Evolutionary conservation across 2,329 filamentous ascomycete genomes (phyloP).

Genomic region (Colletotrichum theobromicola): DNA sequence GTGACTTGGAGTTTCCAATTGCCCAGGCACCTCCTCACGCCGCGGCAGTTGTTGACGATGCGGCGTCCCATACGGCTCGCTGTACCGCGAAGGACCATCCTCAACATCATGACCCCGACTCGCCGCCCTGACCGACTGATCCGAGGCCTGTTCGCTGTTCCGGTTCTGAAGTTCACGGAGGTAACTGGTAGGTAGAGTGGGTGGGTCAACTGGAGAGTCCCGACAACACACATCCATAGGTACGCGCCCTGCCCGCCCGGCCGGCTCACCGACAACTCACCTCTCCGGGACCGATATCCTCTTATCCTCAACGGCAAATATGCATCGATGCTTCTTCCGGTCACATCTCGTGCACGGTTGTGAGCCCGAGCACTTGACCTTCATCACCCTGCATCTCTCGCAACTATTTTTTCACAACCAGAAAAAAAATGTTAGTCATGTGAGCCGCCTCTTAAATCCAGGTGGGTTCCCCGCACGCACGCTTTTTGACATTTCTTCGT

Average conservation of each 20-base stretch:
- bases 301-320: constrained; percentile 25
- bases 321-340: constrained; percentile 23
- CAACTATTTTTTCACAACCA: constrained; percentile 19
- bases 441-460: too few relatives aligned
- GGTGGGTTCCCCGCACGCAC: constrained; percentile 9
- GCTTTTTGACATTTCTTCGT: constrained; percentile 24
- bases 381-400: constrained; percentile 27
- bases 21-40: not conserved
- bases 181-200: constrained; percentile 4
- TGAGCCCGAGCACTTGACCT: constrained; percentile 27
- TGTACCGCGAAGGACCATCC: not conserved
- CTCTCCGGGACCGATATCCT: constrained; percentile 26
- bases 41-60: not conserved
- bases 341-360: constrained; percentile 26
- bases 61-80: constrained; percentile 1
- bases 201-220: not conserved
- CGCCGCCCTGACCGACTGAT: not conserved
- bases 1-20: constrained; percentile 6
- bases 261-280: constrained; percentile 14
- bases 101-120: not conserved
- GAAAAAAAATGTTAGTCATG: not conserved
- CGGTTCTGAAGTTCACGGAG: constrained; percentile 20
- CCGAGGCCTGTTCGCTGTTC: constrained; percentile 5
- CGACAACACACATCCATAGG: not conserved
- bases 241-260: too few relatives aligned